Percentiles rank a stretch among this genome's conserved stretches.
Conservation (phyloP, 139 green algal genomes). For the Chara braunii region DNA sequence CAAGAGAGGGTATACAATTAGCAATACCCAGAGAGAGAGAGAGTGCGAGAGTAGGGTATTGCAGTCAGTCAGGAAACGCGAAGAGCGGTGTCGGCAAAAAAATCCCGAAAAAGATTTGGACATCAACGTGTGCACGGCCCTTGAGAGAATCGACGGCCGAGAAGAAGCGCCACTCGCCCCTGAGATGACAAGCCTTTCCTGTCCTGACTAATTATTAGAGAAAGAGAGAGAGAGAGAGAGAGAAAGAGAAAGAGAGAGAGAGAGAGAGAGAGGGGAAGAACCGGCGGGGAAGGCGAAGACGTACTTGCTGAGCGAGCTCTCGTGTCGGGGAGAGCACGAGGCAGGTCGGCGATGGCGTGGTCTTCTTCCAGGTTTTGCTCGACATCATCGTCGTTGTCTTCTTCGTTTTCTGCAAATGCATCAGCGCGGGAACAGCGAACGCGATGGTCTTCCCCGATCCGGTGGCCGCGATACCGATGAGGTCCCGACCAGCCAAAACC, state of each 20-base stretch:
- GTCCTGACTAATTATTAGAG: too few species aligned
- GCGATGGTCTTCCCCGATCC: constrained; percentile 73
- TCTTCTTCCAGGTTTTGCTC: not conserved
- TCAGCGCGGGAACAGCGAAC: constrained; percentile 67
- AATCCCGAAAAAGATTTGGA: too few species aligned
- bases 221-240: too few species aligned
- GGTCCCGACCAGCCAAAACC: constrained; percentile 59
- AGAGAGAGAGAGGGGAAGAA: not conserved
- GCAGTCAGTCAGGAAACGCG: too few species aligned
- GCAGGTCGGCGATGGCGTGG: not conserved
- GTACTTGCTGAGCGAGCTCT: constrained; percentile 84
- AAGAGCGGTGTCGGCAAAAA: too few species aligned
- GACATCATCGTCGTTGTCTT: not conserved
- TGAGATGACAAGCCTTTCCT: too few species aligned
- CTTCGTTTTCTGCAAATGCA: constrained; percentile 55
- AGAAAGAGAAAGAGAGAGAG: not conserved
- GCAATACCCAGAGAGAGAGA: too few species aligned
- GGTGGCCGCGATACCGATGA: constrained; percentile 77
- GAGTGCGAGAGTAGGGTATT: too few species aligned
- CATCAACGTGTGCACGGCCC: too few species aligned
- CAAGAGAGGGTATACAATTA: too few species aligned
- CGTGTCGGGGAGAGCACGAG: constrained; percentile 82
- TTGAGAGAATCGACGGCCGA: too few species aligned
- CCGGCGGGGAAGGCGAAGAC: not conserved
- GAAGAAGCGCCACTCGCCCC: too few species aligned